Percentiles rank a stretch among this genome's conserved stretches.
These are phyloP conservation scores for Ceratobasidium sp. DNA, from an alignment of 1,284 basidiomycete genomes.

Conservation along the genomic window DNA sequence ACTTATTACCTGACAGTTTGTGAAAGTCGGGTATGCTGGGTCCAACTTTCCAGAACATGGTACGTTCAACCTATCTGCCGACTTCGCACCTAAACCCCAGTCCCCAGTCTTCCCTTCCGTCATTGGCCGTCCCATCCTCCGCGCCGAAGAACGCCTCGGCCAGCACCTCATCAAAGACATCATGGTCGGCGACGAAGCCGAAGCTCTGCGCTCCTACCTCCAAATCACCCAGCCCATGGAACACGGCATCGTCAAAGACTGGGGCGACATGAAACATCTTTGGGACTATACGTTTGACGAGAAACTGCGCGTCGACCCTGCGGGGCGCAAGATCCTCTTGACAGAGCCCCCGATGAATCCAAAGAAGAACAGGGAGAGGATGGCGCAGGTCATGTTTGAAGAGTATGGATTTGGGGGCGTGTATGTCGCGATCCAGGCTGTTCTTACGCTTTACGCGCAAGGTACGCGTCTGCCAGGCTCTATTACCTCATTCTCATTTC, in stretches of 20 bases:
- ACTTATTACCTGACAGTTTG: constrained; percentile 70
- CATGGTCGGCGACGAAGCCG: constrained; percentile 98
- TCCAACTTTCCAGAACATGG: constrained; percentile 99
- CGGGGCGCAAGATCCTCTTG: constrained; percentile 89
- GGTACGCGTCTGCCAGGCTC: constrained; percentile 66
- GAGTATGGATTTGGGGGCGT: constrained; percentile 97
- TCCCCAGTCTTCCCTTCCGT: constrained; percentile 93
- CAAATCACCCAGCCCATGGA: constrained; percentile 99
- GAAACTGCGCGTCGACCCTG: constrained; percentile 90
- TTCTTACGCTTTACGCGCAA: constrained; percentile 97
- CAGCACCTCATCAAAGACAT: constrained; percentile 90
- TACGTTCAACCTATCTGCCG: constrained; percentile 55
- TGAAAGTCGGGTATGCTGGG: constrained; percentile 98
- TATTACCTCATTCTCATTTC: neutral
- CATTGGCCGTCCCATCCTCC: constrained; percentile 95
- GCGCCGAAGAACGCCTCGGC: constrained; percentile 94
- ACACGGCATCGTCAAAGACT: constrained; percentile 98
- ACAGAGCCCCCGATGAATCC: constrained; percentile 99
- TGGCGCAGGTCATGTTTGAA: constrained; percentile 99
- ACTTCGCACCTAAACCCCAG: constrained; percentile 21
- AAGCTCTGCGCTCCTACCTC: constrained; percentile 92
- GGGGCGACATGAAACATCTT: constrained; percentile 98
- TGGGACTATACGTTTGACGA: constrained; percentile 99
- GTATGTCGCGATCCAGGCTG: constrained; percentile 98
- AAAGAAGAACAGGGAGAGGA: constrained; percentile 88